Conservation (phyloP, 148 eudicot genomes). For the Amaranthus cruentus region DNA sequence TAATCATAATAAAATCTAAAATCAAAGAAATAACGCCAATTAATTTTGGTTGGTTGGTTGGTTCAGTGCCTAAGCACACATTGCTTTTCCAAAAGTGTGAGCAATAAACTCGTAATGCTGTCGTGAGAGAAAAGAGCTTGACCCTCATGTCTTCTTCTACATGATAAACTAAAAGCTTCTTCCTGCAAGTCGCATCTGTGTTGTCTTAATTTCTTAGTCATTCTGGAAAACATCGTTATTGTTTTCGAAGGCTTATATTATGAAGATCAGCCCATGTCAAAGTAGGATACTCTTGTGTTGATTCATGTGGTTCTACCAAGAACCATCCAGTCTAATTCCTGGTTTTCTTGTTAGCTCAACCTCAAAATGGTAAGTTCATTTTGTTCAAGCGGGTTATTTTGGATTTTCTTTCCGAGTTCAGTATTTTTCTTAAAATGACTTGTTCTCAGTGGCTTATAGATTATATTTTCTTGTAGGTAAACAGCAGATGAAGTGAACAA, state of each 20-base stretch:
- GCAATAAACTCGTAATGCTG: neutral
- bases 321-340: neutral
- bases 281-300: neutral
- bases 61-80: neutral
- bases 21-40: neutral
- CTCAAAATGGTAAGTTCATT: neutral
- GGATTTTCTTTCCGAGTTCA: neutral
- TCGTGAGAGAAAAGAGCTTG: neutral
- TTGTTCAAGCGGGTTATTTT: neutral
- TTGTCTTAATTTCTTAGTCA: neutral
- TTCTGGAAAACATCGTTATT: neutral
- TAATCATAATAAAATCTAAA: neutral
- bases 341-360: neutral
- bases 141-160: neutral
- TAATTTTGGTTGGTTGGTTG: neutral
- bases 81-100: too few relatives aligned
- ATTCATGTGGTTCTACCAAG: neutral
- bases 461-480: slow-evolving; percentile 2
- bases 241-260: neutral
- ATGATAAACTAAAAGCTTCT: neutral
- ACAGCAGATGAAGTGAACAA: neutral
- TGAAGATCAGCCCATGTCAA: neutral
- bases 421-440: neutral
- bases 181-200: neutral
- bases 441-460: neutral